These are phyloP conservation scores for Nitzschia sp. DNA, from an alignment of 108 stramenopile species.

Conservation along the genomic window DNA sequence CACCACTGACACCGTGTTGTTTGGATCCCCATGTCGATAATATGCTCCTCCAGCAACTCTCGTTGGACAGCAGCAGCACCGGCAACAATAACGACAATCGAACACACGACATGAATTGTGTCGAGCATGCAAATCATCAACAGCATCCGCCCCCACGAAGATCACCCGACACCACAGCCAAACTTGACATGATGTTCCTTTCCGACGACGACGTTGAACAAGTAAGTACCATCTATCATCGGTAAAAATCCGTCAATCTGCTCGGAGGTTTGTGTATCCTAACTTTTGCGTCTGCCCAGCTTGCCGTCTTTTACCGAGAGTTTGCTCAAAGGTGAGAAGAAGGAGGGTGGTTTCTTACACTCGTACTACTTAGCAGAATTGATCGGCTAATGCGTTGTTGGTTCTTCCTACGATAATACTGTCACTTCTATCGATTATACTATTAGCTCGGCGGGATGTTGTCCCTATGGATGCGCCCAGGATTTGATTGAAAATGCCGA, in stretches of 20 bases:
- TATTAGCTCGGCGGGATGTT: conserved; percentile 69
- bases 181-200: conserved; percentile 27
- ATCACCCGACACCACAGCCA: conserved; percentile 6
- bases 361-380: background rate
- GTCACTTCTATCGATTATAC: conserved; percentile 33
- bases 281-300: background rate
- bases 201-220: conserved; percentile 23
- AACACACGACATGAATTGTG: no score
- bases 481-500: conserved; percentile 46
- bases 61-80: no score
- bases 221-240: no score
- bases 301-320: conserved; percentile 13
- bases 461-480: conserved; percentile 79
- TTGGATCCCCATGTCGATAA: no score
- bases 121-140: no score
- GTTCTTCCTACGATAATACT: no score
- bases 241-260: background rate
- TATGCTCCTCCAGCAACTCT: no score
- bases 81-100: no score
- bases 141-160: no score
- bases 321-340: conserved; percentile 33
- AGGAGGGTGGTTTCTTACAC: background rate
- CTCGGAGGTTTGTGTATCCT: background rate
- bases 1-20: no score
- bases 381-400: no score